Evolutionary conservation across 176 grass and related monocot genomes (phyloP).

Genomic region (Zizania latifolia): DNA sequence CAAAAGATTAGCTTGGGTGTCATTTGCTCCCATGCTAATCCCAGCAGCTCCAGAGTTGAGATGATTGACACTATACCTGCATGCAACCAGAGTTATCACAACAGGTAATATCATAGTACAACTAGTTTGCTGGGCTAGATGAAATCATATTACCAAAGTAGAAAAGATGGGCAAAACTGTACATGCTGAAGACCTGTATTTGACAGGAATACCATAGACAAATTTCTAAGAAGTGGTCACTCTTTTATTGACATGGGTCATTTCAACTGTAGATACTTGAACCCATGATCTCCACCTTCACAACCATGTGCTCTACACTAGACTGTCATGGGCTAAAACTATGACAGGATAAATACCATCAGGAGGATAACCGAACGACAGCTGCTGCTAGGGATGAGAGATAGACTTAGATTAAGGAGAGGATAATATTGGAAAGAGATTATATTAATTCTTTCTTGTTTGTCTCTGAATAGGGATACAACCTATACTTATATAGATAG

Average conservation of each 20-base stretch:
- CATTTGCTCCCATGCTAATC: background rate
- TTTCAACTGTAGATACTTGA: background rate
- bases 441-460: no score
- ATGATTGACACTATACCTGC: constrained; percentile 24
- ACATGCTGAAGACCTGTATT: background rate
- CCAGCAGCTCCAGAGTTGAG: background rate
- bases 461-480: no score
- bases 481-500: no score
- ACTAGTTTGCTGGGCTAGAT: background rate
- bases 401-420: no score
- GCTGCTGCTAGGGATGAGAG: no score
- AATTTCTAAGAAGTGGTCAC: background rate
- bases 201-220: background rate
- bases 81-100: background rate
- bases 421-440: no score
- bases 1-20: background rate
- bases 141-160: background rate
- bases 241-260: background rate
- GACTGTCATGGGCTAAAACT: no score
- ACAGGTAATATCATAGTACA: background rate
- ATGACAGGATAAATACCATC: no score
- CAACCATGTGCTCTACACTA: background rate
- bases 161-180: background rate
- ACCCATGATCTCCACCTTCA: background rate
- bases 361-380: no score